phyloP scores from a whole-genome alignment of 768 basidiomycete species.

The Rhodocollybia butyracea region DNA sequence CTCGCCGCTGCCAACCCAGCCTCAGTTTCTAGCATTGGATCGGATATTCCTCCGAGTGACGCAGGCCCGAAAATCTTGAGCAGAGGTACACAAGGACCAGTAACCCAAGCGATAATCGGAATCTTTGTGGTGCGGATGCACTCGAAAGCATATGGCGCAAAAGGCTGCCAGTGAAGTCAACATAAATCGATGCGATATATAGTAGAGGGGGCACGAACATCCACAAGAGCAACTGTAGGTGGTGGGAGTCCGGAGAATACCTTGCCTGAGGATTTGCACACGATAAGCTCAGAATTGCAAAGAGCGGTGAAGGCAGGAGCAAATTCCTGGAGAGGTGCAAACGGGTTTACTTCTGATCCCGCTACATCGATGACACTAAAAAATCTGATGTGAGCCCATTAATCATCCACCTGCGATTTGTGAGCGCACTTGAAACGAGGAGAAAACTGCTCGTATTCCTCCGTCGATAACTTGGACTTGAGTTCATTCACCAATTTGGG shows the following conservation, averaged over 20 bases:
- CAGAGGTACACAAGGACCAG: not conserved
- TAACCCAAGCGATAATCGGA: not conserved
- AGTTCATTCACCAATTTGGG: slow-evolving; percentile 1
- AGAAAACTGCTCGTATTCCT: not conserved
- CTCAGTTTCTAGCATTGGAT: not conserved
- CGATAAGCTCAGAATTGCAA: not conserved
- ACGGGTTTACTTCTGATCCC: not conserved
- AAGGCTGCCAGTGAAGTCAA: not conserved
- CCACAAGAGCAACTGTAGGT: slow-evolving; percentile 1
- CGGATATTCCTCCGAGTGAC: not conserved
- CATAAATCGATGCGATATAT: not conserved
- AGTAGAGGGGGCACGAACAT: not conserved
- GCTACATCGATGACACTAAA: slow-evolving; percentile 2
- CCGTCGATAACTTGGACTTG: not conserved
- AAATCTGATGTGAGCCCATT: too few relatives aligned
- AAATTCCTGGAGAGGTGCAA: not conserved
- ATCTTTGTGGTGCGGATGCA: not conserved
- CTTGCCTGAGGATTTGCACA: not conserved
- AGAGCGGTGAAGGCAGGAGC: not conserved
- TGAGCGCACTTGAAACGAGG: not conserved
- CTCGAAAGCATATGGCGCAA: not conserved
- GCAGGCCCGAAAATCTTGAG: not conserved
- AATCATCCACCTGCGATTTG: too few relatives aligned
- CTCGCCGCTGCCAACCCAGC: not conserved
- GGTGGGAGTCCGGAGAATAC: not conserved